phyloP scores from a whole-genome alignment of 2,329 filamentous ascomycete genomes.

The Periglandula ipomoeae region DNA sequence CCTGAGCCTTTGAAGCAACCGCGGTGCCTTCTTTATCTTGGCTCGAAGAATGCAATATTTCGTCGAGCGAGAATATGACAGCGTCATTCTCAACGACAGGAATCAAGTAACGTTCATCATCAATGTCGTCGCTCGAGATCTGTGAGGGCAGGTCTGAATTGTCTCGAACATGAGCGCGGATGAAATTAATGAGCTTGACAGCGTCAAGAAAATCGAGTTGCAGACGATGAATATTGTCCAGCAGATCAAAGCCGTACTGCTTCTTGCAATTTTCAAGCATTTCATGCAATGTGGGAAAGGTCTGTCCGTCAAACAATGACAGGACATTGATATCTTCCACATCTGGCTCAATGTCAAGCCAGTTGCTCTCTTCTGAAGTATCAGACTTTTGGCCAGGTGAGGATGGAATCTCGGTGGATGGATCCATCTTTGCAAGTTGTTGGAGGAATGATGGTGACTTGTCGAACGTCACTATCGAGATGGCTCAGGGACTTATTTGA shows the following conservation, averaged over 20 bases:
- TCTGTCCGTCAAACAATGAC: conserved; percentile 58
- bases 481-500: too few relatives aligned
- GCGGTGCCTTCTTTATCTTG: conserved; percentile 36
- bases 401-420: not conserved
- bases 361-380: conserved; percentile 35
- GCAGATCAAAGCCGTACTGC: conserved; percentile 58
- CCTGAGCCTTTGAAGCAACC: conserved; percentile 5
- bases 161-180: conserved; percentile 38
- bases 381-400: conserved; percentile 19
- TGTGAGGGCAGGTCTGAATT: conserved; percentile 41
- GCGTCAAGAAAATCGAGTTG: conserved; percentile 63
- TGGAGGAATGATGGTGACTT: not conserved
- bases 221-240: conserved; percentile 45
- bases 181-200: conserved; percentile 68
- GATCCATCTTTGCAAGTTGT: not conserved
- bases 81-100: conserved; percentile 86
- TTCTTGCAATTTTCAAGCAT: conserved; percentile 64
- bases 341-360: conserved; percentile 51
- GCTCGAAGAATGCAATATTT: conserved; percentile 41
- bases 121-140: conserved; percentile 53
- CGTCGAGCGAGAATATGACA: conserved; percentile 78
- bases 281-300: conserved; percentile 52
- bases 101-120: conserved; percentile 72
- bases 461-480: not conserved
- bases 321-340: conserved; percentile 53